These are phyloP conservation scores for Hypoxylon sp. DNA, from an alignment of 2,329 filamentous ascomycete genomes.

Conservation along the genomic window DNA sequence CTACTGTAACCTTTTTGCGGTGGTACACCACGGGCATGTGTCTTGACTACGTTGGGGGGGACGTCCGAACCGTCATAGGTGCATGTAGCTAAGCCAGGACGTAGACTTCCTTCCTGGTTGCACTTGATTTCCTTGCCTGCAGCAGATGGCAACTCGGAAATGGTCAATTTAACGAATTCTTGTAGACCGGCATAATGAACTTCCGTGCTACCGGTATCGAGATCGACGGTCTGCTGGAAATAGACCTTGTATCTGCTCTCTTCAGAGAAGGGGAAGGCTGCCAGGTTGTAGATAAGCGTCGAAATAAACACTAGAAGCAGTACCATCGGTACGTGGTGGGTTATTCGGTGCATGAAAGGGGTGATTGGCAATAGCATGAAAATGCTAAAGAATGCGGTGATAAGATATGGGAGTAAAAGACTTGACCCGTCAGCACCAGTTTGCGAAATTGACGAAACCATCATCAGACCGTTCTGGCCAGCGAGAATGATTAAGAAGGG, in stretches of 20 bases:
- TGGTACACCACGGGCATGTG: constrained; percentile 58
- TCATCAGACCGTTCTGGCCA: constrained; percentile 80
- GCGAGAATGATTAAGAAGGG: constrained; percentile 84
- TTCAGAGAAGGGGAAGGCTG: constrained; percentile 88
- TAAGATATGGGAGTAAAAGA: constrained; percentile 78
- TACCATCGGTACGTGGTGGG: constrained; percentile 84
- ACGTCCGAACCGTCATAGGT: constrained; percentile 75
- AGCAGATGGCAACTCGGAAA: constrained; percentile 79
- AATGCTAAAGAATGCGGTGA: constrained; percentile 77
- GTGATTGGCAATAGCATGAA: constrained; percentile 81
- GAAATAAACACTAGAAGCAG: constrained; percentile 79
- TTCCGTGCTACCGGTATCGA: constrained; percentile 78
- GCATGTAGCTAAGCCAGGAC: constrained; percentile 74
- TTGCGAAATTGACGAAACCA: constrained; percentile 81
- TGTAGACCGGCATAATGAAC: constrained; percentile 79
- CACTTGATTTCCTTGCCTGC: constrained; percentile 74
- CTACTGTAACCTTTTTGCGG: constrained; percentile 62
- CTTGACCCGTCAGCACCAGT: constrained; percentile 87
- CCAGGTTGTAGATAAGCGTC: constrained; percentile 87
- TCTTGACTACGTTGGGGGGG: constrained; percentile 73
- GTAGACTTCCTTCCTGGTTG: constrained; percentile 56
- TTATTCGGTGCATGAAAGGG: constrained; percentile 90
- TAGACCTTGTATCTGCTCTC: constrained; percentile 86
- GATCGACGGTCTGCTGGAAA: constrained; percentile 85
- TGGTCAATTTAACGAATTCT: constrained; percentile 76